Percentiles rank a stretch among this genome's conserved stretches.
Evolutionary conservation across 768 basidiomycete species (phyloP).

Genomic region (Auriscalpium microsporum): DNA sequence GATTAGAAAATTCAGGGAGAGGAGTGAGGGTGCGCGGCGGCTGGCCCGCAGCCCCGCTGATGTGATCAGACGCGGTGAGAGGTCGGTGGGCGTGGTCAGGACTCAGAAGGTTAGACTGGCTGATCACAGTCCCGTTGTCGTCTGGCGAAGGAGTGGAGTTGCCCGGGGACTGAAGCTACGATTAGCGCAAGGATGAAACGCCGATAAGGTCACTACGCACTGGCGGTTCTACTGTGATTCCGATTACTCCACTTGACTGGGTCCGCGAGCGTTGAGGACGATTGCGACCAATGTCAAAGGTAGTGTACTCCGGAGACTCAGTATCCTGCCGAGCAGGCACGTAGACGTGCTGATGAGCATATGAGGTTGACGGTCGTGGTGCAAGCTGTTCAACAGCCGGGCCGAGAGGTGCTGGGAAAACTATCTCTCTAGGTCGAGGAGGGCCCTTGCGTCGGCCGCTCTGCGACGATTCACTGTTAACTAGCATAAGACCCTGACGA

Average conservation of each 20-base stretch:
- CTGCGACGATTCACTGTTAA: not conserved
- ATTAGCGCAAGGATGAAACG: not conserved
- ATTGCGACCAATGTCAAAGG: not conserved
- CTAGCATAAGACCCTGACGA: not conserved
- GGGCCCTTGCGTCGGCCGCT: slow-evolving; percentile 1
- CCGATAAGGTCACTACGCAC: not conserved
- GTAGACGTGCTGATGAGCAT: not conserved
- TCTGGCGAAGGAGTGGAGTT: slow-evolving; percentile 14
- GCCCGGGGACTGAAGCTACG: slow-evolving; percentile 14
- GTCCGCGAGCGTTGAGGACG: slow-evolving; percentile 12
- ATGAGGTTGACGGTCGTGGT: not conserved
- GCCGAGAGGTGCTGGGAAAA: slow-evolving; percentile 8
- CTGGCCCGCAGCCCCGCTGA: not conserved
- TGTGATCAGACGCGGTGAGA: slow-evolving; percentile 5
- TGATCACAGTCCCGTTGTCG: slow-evolving; percentile 1
- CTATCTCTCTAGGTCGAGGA: slow-evolving; percentile 5
- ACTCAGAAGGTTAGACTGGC: slow-evolving; percentile 21
- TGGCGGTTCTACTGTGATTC: slow-evolving; percentile 13
- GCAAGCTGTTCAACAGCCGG: slow-evolving; percentile 4
- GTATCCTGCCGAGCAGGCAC: not conserved
- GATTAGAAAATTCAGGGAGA: slow-evolving; percentile 1
- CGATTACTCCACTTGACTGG: slow-evolving; percentile 12
- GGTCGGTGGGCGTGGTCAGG: slow-evolving; percentile 19
- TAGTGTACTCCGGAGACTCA: not conserved
- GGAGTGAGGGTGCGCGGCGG: not conserved